Base-by-base conservation (phyloP, 2,329 filamentous ascomycete species). In the Cladosporium sp. region DNA sequence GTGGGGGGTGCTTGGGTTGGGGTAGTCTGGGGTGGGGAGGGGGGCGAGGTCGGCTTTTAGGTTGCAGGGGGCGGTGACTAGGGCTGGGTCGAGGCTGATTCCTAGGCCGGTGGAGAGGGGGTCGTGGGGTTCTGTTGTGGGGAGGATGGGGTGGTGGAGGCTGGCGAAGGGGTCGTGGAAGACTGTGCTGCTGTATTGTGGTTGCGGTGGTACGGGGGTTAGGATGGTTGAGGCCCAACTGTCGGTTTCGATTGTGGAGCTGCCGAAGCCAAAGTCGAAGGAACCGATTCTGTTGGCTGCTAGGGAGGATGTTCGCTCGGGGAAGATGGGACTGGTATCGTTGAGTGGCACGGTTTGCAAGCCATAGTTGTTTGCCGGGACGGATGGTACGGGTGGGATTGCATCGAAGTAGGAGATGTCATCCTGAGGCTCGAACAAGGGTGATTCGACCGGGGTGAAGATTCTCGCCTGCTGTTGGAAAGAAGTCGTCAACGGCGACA, bases 181-280 rank as follows among this genome's bases (percentile, higher is more conserved):
- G 11, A 20, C 20, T 38, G 35, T 22, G 20, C 16, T 29, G 8
- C 20, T 20, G 19, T 48, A 29, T 3, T 40, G 36, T 35, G 32
- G 13, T 32, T n/a, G 8, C 15, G 11, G 8, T 11, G 32, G 12
- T 9, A 27, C 9, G 8, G 39, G 20, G 6, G 33, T n/a, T 3
- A 38, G 15, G 8, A 35, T 9, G n/a, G 40, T 40, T 1, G 41
- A n/a, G 7, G 43, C 42, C 49, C 43, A 47, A 18, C 20, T 38
- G 27, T 39, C 45, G 9, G 25, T 32, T 9, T 36, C 39, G 1
- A 20, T 32, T 7, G 36, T 15, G 12, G 49, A 15, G 19, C 29
- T 51, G 6, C 38, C 55, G 51, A 66, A 66, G 43, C 62, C 62
- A 47, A 66, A 66, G 43, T 66, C 62, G 49, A 66, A 66, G 5